Evolutionary conservation across 495 filamentous ascomycete genomes (phyloP), one percentile per base, ranked within the genome.

Genomic region (Viridothelium virens): DNA sequence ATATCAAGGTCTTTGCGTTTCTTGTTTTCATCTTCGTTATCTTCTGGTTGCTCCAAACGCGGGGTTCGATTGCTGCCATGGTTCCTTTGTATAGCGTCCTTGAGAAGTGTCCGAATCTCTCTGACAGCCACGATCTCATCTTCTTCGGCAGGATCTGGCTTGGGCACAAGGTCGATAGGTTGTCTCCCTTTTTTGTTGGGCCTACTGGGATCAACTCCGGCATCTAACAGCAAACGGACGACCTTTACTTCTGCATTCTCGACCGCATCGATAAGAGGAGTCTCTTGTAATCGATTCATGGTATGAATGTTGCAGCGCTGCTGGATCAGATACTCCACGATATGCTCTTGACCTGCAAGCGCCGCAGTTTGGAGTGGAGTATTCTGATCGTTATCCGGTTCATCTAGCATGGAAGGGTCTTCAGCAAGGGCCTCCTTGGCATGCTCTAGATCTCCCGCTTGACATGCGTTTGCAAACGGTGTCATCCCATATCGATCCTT

Each of bases 171-270:
- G 67, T 97, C 93, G 38, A 92, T 83, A 2, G 93, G 91, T 66
- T 94, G 90, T 71, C 93, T 85, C 5, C 94, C 94, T 70, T 91
- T 87, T 2, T 86, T 86, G 74, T 97, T 96, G 16, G 91, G 84
- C 66, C 89, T 88, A 50, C 90, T 87, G 25, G 94, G 95, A 70
- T 98, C 92, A 5, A 92, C 91, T 38, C 92, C 91, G 33, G 90
- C 89, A 39, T 72, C 65, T 31, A 88, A 85, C 9, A 98, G 82
- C 11, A 95, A 80, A 72, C 87, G 90, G 25, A 98, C 91, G 11
- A 97, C 91, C n/a, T 88, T 90, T 3, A 95, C 73, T 72, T 97
- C 90, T 1, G 91, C 89, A 72, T 97, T 97, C 70, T 97, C 93
- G 37, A 96, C 89, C 0, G 94, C 94, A 79, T 98, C 94, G 50